These are phyloP conservation scores for Nitzschia sp. DNA, from an alignment of 108 stramenopile species.

Conservation along the genomic window DNA sequence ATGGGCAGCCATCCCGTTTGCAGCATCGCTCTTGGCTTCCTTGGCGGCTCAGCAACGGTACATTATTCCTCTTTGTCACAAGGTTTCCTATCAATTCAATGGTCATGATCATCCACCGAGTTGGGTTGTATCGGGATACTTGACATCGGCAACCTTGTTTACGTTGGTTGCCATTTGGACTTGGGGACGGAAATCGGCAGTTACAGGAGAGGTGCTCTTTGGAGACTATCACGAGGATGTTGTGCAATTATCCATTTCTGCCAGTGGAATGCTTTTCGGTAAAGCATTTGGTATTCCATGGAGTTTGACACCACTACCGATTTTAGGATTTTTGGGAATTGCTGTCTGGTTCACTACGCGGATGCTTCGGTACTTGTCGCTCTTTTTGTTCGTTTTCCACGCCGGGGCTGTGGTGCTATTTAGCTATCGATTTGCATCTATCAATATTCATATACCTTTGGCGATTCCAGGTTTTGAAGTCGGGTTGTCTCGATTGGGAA, in stretches of 20 bases:
- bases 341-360: constrained; percentile 69
- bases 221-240: constrained; percentile 87
- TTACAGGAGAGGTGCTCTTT: constrained; percentile 53
- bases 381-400: constrained; percentile 75
- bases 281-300: constrained; percentile 75
- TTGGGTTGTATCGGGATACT: constrained; percentile 39
- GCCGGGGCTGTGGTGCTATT: constrained; percentile 59
- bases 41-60: constrained; percentile 70
- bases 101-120: constrained; percentile 62
- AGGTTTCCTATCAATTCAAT: constrained; percentile 66
- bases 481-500: constrained; percentile 56
- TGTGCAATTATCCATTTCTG: constrained; percentile 62
- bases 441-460: constrained; percentile 52
- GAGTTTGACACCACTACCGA: constrained; percentile 75
- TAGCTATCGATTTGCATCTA: constrained; percentile 71
- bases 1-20: constrained; percentile 53
- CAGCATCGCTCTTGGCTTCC: constrained; percentile 50
- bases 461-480: constrained; percentile 42
- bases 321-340: constrained; percentile 63
- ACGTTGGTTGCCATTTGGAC: constrained; percentile 57
- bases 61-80: constrained; percentile 63
- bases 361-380: constrained; percentile 68
- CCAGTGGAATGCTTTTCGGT: constrained; percentile 52
- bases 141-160: constrained; percentile 53
- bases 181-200: constrained; percentile 55